Base-by-base conservation (phyloP, 2,329 filamentous ascomycete genomes). In the Colletotrichum sansevieriae region DNA sequence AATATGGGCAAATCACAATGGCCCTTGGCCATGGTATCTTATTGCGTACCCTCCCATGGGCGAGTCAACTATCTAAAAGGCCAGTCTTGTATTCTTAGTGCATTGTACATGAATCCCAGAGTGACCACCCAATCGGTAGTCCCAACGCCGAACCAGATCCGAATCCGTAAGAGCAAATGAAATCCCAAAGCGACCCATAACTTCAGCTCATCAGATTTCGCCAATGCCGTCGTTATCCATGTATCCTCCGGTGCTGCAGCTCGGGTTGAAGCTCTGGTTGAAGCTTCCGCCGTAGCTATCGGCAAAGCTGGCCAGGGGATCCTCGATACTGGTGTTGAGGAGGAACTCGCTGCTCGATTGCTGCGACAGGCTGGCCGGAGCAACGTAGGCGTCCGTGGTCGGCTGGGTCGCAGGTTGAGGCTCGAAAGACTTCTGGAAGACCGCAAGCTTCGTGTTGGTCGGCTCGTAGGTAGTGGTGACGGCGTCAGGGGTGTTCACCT, bases 181-280 rank as follows among this genome's bases (percentile, higher is more conserved):
- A 49, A 46, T 47, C 52, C 54, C 9, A 12, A 35, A 49, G 33
- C n/a, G 6, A 20, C 20, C 20, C 37, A 4, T 18, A 22, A 10
- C 13, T 18, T 52, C n/a, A 6, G 25, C 44, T 1, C 1, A 15
- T 74, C 68, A 83, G 63, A 79, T 76, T 72, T 83, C 81, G 12
- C 58, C 58, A 33, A 51, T 51, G 47, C 79, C 81, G 13, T 82
- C 79, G 4, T 73, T 72, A 20, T 75, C 73, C 44, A 72, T 71
- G 15, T 76, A 76, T 29, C 71, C 71, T 33, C 49, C 46, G 35
- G 33, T 46, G 29, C 29, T 29, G 29, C 6, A 29, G 7, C 29
- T 29, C 29, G 6, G 29, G 29, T 29, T 29, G 25, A 20, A 59
- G 49, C 49, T 29, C 49, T 54, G 22, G 29, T 54, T 29, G 15